Base-by-base conservation (phyloP, 2,329 filamentous ascomycete species). In the Kalmusia sp. region DNA sequence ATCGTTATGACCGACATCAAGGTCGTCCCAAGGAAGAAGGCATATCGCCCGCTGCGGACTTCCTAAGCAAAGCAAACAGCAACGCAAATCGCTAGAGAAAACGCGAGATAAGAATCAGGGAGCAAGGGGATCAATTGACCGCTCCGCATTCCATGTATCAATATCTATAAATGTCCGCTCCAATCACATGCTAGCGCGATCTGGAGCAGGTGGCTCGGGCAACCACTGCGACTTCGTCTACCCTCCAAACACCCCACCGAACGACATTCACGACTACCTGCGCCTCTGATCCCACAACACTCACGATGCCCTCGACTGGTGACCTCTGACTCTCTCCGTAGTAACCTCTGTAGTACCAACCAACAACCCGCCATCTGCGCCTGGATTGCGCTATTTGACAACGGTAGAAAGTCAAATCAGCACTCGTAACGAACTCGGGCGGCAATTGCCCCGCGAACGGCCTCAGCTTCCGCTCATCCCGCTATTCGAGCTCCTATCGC, bases 111-210 rank as follows among this genome's bases (percentile, higher is more conserved):
- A n/a, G n/a, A n/a, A n/a, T n/a, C n/a, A n/a, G n/a, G n/a, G n/a
- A n/a, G n/a, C n/a, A n/a, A n/a, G n/a, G n/a, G n/a, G n/a, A n/a
- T n/a, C n/a, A n/a, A n/a, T n/a, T n/a, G n/a, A n/a, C n/a, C n/a
- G n/a, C n/a, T n/a, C n/a, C n/a, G n/a, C n/a, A n/a, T n/a, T n/a
- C n/a, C n/a, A n/a, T n/a, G n/a, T n/a, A n/a, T n/a, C n/a, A n/a
- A n/a, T n/a, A n/a, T n/a, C n/a, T n/a, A n/a, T n/a, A 11, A 22
- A 3, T 24, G 9, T 2, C 14, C 19, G 6, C 12, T 12, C 44
- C 44, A 47, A 47, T 47, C 44, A 37, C 31, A 35, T 47, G 44
- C 31, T 47, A 47, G 44, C 33, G 44, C 33, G 31, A 31, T 47
- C 44, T 22, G 31, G 31, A 25, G 24, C 24, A 35, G 38, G 44